Conservation (phyloP, 257 asterid genomes). For the Capsicum rhomboideum region DNA sequence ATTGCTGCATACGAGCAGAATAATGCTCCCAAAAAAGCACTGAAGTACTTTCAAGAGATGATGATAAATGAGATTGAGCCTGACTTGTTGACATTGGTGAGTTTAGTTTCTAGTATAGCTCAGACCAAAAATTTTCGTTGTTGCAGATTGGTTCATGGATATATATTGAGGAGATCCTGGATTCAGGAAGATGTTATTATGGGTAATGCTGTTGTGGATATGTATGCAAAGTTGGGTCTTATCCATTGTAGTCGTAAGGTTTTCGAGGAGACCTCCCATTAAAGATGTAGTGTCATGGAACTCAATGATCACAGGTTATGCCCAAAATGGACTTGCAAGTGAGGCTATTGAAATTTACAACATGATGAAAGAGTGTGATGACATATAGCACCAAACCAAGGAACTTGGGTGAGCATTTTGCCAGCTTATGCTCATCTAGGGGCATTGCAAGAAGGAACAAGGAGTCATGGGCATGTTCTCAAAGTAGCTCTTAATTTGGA, state of each 20-base stretch:
- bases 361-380: slow-evolving; percentile 33
- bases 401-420: slow-evolving; percentile 65
- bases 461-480: slow-evolving; percentile 45
- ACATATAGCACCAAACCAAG: slow-evolving; percentile 43
- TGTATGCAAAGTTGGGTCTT: slow-evolving; percentile 78
- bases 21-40: slow-evolving; percentile 36
- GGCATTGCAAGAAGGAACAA: slow-evolving; percentile 61
- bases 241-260: slow-evolving; percentile 44
- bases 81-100: slow-evolving; percentile 61
- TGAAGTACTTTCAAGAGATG: slow-evolving; percentile 46
- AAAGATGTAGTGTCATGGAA: slow-evolving; percentile 80
- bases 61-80: slow-evolving; percentile 32
- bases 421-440: slow-evolving; percentile 84
- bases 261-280: slow-evolving; percentile 39
- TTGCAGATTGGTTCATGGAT: slow-evolving; percentile 62
- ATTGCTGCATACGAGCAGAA: slow-evolving; percentile 81
- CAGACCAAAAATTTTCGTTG: slow-evolving; percentile 38
- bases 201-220: slow-evolving; percentile 74
- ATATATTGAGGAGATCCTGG: slow-evolving; percentile 51
- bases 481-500: slow-evolving; percentile 43
- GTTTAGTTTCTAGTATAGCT: slow-evolving; percentile 64
- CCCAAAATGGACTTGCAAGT: slow-evolving; percentile 77
- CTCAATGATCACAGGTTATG: slow-evolving; percentile 68
- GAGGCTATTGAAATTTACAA: slow-evolving; percentile 47
- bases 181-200: slow-evolving; percentile 31